phyloP scores from a whole-genome alignment of 371 early-diverging fungal species.

The Chytridium lagenaria region DNA sequence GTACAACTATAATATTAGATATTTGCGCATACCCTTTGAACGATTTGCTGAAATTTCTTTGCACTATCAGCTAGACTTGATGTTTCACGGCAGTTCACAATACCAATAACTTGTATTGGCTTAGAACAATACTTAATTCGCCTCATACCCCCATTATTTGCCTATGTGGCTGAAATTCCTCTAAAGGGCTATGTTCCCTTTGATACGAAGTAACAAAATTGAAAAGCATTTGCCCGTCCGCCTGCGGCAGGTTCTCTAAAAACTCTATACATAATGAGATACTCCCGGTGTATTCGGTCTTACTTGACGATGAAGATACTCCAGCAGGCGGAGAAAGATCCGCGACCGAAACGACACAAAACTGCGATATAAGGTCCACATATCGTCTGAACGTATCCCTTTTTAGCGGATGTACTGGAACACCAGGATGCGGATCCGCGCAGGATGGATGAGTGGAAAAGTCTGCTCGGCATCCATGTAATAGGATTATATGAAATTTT shows the following conservation, averaged over 20 bases:
- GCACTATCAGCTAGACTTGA: slow-evolving; percentile 68
- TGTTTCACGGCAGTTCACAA: slow-evolving; percentile 80
- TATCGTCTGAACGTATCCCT: slow-evolving; percentile 69
- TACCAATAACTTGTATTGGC: slow-evolving; percentile 73
- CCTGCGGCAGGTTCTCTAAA: slow-evolving; percentile 65
- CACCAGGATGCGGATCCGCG: slow-evolving; percentile 72
- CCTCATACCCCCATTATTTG: slow-evolving; percentile 75
- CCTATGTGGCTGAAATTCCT: slow-evolving; percentile 80
- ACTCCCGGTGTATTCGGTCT: neutral
- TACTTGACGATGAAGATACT: slow-evolving; percentile 12
- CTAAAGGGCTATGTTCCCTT: slow-evolving; percentile 70
- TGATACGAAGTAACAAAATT: slow-evolving; percentile 74
- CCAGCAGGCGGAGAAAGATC: slow-evolving; percentile 65
- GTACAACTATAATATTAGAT: neutral
- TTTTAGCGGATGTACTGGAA: slow-evolving; percentile 77
- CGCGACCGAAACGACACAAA: slow-evolving; percentile 59
- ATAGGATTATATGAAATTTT: neutral
- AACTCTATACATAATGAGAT: slow-evolving; percentile 23
- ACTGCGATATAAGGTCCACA: slow-evolving; percentile 67
- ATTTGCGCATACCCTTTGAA: slow-evolving; percentile 62
- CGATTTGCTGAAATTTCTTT: slow-evolving; percentile 65
- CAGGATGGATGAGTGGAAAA: slow-evolving; percentile 47
- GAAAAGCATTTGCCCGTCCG: slow-evolving; percentile 77
- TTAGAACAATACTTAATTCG: neutral
- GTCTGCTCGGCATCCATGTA: slow-evolving; percentile 4